Evolutionary conservation across 2,329 filamentous ascomycete genomes (phyloP), one percentile per base, ranked within the genome.

Genomic region (Pseudogymnoascus sp.): DNA sequence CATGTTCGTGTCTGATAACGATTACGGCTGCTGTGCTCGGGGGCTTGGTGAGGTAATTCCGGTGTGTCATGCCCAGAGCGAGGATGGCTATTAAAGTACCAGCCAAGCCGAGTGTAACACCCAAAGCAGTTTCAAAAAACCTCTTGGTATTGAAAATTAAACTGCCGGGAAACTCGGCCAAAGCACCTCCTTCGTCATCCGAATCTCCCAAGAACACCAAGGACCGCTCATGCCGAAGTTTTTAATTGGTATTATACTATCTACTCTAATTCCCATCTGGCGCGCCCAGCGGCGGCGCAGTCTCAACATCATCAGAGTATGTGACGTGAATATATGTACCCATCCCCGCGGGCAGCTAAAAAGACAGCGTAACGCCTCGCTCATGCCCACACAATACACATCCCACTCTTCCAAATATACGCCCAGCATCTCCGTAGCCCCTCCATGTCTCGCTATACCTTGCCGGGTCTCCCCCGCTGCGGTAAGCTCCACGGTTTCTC

Each of bases 201-300:
- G 10, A 56, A 33, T 22, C 24, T 28, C 43, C 14, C 8, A 19
- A 10, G 6, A 11, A 14, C 2, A 46, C 41, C 11, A 26, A 33
- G 16, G 28, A 35, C 11, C 50, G 5, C 12, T 22, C 50, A 56
- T 35, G 50, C 50, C 28, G 28, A 56, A 35, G 28, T 33, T 56
- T 56, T 56, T 22, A 22, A 33, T 33, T 56, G 50, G 28, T 56
- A 56, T 56, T 56, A 56, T 56, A n/a, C 50, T 56, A 56, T 56
- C 50, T 56, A 56, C 28, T 56, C 50, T 56, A 56, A 22, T 56
- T 56, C 28, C 50, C n/a, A 14, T 33, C 50, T 56, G 16, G 28
- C 7, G n/a, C 28, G 14, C 24, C 4, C 46, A 33, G 5, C 28
- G 16, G 28, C 28, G 28, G 11, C 50, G 50, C 28, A 53, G 24